phyloP scores from a whole-genome alignment of 1,284 basidiomycete genomes.

The Heterobasidion occidentale region DNA sequence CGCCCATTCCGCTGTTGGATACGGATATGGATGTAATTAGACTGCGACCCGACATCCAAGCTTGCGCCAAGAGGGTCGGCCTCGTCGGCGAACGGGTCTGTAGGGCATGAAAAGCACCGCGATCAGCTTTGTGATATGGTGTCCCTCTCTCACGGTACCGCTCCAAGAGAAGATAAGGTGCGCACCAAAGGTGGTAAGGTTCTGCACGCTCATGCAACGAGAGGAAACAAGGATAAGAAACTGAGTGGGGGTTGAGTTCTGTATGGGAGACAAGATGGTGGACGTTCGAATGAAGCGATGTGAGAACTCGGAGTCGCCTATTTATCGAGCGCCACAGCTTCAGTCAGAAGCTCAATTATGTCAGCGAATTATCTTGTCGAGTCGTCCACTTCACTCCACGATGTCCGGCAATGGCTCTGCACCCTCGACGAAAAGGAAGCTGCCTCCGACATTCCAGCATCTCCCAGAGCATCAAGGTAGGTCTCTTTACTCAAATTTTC shows the following conservation, averaged over 20 bases:
- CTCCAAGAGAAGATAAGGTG: slow-evolving; percentile 1
- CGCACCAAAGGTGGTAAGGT: slow-evolving; percentile 74
- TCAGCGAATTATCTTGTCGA: slow-evolving; percentile 13
- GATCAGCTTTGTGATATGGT: neutral
- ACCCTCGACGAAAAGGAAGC: slow-evolving; percentile 22
- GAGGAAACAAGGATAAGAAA: slow-evolving; percentile 20
- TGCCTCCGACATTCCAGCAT: slow-evolving; percentile 65
- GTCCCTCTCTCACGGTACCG: too few relatives aligned
- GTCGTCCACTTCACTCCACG: neutral
- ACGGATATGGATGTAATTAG: slow-evolving; percentile 91
- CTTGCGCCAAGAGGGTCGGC: slow-evolving; percentile 70
- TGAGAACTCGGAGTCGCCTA: slow-evolving; percentile 13
- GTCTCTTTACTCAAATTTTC: slow-evolving; percentile 9
- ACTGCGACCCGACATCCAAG: slow-evolving; percentile 75
- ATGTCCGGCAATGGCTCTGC: neutral
- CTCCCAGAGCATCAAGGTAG: slow-evolving; percentile 55
- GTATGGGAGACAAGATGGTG: slow-evolving; percentile 18
- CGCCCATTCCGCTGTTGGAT: slow-evolving; percentile 99
- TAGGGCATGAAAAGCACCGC: neutral
- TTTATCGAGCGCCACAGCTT: slow-evolving; percentile 3
- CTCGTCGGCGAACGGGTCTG: slow-evolving; percentile 93
- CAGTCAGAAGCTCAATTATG: slow-evolving; percentile 14
- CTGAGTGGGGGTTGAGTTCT: slow-evolving; percentile 36
- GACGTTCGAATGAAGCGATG: slow-evolving; percentile 18
- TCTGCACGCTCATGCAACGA: slow-evolving; percentile 89